Conservation (phyloP, 495 filamentous ascomycete species). For the Xylaria longipes region DNA sequence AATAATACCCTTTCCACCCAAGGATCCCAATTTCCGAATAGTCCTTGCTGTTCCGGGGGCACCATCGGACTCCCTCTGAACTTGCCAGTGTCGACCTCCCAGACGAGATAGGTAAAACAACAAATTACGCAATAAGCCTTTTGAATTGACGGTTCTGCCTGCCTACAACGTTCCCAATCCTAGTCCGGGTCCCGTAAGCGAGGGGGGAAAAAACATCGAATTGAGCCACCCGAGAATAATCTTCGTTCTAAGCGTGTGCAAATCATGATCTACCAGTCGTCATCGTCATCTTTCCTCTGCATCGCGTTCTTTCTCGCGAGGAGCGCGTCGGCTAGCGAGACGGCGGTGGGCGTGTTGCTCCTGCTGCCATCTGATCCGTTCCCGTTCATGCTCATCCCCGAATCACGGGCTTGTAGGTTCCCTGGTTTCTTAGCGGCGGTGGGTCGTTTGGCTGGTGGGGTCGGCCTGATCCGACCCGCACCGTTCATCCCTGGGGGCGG, state of each 20-base stretch:
- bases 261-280: conserved; percentile 60
- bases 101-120: neutral
- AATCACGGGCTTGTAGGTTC: conserved; percentile 70
- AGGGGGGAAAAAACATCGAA: neutral
- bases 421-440: conserved; percentile 69
- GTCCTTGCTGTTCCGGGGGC: neutral
- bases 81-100: neutral
- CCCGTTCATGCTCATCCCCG: conserved; percentile 73
- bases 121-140: conserved; percentile 5
- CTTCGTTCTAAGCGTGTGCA: conserved; percentile 29
- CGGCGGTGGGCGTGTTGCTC: conserved; percentile 75
- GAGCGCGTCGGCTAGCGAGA: conserved; percentile 83
- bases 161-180: conserved; percentile 8
- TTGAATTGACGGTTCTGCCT: conserved; percentile 20
- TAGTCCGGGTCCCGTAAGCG: neutral
- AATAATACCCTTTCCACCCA: neutral
- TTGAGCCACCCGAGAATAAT: conserved; percentile 15
- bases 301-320: conserved; percentile 67
- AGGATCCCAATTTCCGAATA: neutral
- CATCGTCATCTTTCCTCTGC: conserved; percentile 78
- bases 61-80: neutral
- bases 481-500: conserved; percentile 58
- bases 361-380: conserved; percentile 72
- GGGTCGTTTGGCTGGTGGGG: conserved; percentile 87
- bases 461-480: conserved; percentile 70